Evolutionary conservation across 2,329 filamentous ascomycete species (phyloP).

Genomic region (Plectosphaerella sp.): DNA sequence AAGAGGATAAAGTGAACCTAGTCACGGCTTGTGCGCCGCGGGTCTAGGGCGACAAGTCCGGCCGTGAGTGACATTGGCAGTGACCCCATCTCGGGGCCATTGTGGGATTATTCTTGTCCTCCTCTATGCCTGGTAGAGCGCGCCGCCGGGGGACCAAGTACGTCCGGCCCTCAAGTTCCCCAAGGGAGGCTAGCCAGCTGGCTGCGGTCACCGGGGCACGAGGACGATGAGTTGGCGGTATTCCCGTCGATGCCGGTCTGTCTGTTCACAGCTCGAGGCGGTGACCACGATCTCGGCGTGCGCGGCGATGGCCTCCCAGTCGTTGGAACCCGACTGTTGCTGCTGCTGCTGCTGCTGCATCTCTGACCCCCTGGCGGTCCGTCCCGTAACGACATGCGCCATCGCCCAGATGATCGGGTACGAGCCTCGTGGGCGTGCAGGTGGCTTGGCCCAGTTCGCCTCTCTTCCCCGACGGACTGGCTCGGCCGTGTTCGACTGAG

Average conservation of each 20-base stretch:
- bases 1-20: background rate
- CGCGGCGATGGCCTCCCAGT: too few relatives aligned
- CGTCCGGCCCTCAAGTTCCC: background rate
- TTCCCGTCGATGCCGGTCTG: background rate
- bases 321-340: too few relatives aligned
- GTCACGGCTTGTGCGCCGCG: too few relatives aligned
- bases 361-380: too few relatives aligned
- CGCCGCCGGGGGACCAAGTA: background rate
- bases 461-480: background rate
- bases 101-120: background rate
- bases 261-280: too few relatives aligned
- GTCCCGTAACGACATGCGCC: too few relatives aligned
- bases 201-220: background rate
- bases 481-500: constrained; percentile 1
- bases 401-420: too few relatives aligned
- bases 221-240: background rate
- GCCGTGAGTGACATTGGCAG: too few relatives aligned
- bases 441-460: background rate
- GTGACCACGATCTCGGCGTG: too few relatives aligned
- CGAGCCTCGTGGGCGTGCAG: too few relatives aligned
- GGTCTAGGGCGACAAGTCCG: too few relatives aligned
- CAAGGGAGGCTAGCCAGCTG: background rate
- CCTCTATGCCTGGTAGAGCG: background rate
- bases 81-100: background rate
- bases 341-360: too few relatives aligned